Conservation (phyloP, 2,329 filamentous ascomycete species). For the Botrytis aclada region DNA sequence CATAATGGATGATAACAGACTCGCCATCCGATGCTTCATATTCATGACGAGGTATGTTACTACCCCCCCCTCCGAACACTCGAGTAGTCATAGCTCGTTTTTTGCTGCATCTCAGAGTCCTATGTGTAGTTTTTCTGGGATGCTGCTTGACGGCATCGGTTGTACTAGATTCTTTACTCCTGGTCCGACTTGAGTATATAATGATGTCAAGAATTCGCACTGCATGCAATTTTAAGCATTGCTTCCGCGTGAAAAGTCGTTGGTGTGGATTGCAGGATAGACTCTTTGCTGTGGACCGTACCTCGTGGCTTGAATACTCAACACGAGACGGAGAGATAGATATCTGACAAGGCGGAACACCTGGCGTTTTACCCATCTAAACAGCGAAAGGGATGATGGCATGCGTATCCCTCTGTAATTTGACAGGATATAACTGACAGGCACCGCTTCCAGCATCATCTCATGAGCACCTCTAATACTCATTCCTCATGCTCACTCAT, state of each 20-base stretch:
- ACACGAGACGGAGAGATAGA: no score
- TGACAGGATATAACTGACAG: background rate
- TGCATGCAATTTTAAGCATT: no score
- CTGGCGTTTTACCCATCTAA: background rate
- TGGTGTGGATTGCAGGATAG: background rate
- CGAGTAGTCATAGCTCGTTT: background rate
- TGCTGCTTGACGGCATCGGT: fast-evolving
- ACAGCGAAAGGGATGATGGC: fast-evolving
- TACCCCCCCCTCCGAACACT: background rate
- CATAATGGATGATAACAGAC: background rate
- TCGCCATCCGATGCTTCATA: background rate
- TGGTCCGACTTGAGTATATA: no score
- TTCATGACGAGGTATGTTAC: background rate
- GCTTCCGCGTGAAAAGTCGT: background rate
- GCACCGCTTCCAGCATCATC: background rate
- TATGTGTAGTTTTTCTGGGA: background rate
- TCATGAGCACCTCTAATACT: background rate
- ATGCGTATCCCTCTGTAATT: background rate
- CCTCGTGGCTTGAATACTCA: no score
- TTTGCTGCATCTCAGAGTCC: background rate
- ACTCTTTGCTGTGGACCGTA: no score
- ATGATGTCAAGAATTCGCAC: no score
- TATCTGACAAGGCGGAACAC: background rate
- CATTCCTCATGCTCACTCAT: background rate
- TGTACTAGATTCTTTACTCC: no score